These are phyloP conservation scores for Ustilago vetiveriae DNA, from an alignment of 1,284 basidiomycete species.

Conservation along the genomic window DNA sequence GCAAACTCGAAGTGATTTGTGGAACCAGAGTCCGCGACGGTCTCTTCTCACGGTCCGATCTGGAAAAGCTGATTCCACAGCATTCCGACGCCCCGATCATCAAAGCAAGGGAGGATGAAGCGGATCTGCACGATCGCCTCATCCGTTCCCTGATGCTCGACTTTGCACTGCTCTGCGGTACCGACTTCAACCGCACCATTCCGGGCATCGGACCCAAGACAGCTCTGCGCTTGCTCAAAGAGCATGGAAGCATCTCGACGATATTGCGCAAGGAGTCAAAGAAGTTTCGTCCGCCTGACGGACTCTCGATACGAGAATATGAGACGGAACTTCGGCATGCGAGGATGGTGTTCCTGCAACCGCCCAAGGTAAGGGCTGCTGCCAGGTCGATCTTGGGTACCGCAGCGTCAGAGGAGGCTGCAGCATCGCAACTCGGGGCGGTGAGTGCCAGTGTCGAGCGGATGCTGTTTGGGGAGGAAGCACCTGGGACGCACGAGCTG, in stretches of 20 bases:
- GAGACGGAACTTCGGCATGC: conserved; percentile 54
- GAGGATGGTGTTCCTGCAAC: conserved; percentile 51
- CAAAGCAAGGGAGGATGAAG: neutral
- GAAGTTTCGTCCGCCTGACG: conserved; percentile 54
- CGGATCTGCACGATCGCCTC: conserved; percentile 22
- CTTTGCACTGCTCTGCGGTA: conserved; percentile 65
- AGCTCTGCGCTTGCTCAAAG: conserved; percentile 47
- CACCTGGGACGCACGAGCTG: neutral
- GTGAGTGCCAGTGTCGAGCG: conserved; percentile 4
- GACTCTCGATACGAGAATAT: conserved; percentile 50
- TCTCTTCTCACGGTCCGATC: conserved; percentile 42
- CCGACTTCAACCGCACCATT: conserved; percentile 64
- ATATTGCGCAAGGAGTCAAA: conserved; percentile 33
- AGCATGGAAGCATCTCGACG: conserved; percentile 46
- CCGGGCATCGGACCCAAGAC: conserved; percentile 57
- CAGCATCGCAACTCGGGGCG: neutral
- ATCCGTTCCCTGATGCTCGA: conserved; percentile 52
- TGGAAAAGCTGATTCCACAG: conserved; percentile 7
- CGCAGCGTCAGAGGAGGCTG: conserved; percentile 6
- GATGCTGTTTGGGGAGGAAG: conserved; percentile 10
- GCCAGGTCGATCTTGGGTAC: conserved; percentile 28
- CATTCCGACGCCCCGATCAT: neutral
- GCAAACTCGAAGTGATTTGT: conserved; percentile 56
- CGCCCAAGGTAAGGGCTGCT: conserved; percentile 46
- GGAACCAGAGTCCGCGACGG: conserved; percentile 31